A percentile compares a stretch with the other conserved stretches of the same genome.
Evolutionary conservation across 2,329 filamentous ascomycete genomes (phyloP).

Genomic region (Thyridium curvatum): DNA sequence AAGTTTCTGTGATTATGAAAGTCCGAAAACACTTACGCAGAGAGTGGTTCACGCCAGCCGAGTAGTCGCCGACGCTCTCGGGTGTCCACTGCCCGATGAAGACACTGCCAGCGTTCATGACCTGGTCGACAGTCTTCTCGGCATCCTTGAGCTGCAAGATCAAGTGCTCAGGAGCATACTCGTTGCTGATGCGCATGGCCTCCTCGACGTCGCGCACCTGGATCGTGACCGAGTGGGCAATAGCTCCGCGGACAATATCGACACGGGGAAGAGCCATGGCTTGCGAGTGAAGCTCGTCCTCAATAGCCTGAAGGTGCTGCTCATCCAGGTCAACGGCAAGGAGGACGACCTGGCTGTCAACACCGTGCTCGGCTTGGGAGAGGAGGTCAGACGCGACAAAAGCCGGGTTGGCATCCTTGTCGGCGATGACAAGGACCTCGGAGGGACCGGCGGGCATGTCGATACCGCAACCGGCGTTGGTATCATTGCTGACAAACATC

Average conservation of each 20-base stretch:
- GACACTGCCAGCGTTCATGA: slow-evolving; percentile 91
- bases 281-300: slow-evolving; percentile 84
- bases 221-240: slow-evolving; percentile 90
- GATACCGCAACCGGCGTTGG: slow-evolving; percentile 88
- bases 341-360: slow-evolving; percentile 90
- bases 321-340: slow-evolving; percentile 78
- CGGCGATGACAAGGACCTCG: slow-evolving; percentile 93
- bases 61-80: slow-evolving; percentile 96
- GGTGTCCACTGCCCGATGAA: slow-evolving; percentile 96
- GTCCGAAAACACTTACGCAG: slow-evolving; percentile 72
- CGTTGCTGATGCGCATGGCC: slow-evolving; percentile 79
- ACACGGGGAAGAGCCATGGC: slow-evolving; percentile 82
- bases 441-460: slow-evolving; percentile 98
- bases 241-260: slow-evolving; percentile 85
- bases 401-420: slow-evolving; percentile 79
- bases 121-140: slow-evolving; percentile 64
- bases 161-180: slow-evolving; percentile 93
- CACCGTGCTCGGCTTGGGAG: slow-evolving; percentile 90
- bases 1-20: too few species aligned
- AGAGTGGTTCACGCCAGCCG: slow-evolving; percentile 94
- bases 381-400: slow-evolving; percentile 94
- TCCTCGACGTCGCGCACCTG: slow-evolving; percentile 64
- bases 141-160: slow-evolving; percentile 85
- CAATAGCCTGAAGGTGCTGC: slow-evolving; percentile 70
- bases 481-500: slow-evolving; percentile 98